Percentiles rank a stretch among this genome's conserved stretches.
Conservation (phyloP, 225 moss, liverwort and hornwort genomes). For the Marchantia polymorpha region DNA sequence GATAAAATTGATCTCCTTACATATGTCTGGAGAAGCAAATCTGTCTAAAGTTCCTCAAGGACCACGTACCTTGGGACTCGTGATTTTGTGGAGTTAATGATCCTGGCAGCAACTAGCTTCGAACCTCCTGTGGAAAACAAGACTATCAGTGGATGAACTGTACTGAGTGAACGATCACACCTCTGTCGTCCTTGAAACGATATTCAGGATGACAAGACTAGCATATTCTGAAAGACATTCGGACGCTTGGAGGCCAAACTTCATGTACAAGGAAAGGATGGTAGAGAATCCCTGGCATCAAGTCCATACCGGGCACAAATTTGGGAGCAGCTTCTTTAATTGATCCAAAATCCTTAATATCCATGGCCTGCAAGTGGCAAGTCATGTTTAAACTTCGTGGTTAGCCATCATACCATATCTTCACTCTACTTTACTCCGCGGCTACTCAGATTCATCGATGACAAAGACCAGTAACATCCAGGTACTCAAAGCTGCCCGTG, state of each 20-base stretch:
- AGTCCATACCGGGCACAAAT: constrained; percentile 81
- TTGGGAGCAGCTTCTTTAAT: constrained; percentile 74
- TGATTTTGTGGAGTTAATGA: constrained; percentile 61
- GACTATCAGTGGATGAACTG: not conserved
- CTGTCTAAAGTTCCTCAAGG: not conserved
- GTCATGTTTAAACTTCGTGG: not conserved
- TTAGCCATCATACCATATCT: not conserved
- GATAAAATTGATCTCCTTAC: not conserved
- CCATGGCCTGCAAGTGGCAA: constrained; percentile 54
- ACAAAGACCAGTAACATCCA: not conserved
- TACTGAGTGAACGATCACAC: not conserved
- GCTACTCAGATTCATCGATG: not conserved
- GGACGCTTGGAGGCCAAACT: not conserved
- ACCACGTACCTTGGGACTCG: constrained; percentile 66
- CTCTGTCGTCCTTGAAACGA: not conserved
- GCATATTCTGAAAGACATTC: not conserved
- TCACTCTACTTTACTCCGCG: not conserved
- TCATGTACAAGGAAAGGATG: not conserved
- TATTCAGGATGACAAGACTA: not conserved
- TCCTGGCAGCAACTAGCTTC: constrained; percentile 69
- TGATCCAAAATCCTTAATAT: constrained; percentile 84
- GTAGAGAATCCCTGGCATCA: not conserved
- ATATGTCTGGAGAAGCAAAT: not conserved
- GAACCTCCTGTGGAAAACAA: constrained; percentile 60
- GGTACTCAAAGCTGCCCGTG: not conserved